Conservation (phyloP, 495 filamentous ascomycete genomes). For the Aspergillus affinis region DNA sequence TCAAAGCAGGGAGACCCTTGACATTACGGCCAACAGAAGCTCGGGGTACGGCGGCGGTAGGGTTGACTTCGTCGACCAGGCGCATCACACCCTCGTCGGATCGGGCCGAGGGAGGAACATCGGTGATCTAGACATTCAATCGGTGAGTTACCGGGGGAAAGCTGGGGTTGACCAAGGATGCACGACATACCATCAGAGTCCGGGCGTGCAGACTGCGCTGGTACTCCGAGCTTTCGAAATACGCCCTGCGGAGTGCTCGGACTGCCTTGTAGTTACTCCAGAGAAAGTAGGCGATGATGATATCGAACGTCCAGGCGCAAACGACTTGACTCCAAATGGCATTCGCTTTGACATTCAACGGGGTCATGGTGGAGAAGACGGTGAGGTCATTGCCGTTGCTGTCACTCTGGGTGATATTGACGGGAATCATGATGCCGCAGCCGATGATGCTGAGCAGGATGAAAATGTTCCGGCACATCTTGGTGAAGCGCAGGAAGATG, state of each 20-base stretch:
- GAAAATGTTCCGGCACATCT: slow-evolving; percentile 93
- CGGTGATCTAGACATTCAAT: slow-evolving; percentile 61
- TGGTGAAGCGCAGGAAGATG: slow-evolving; percentile 82
- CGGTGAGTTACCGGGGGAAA: slow-evolving; percentile 15
- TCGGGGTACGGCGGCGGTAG: slow-evolving; percentile 71
- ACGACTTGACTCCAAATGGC: slow-evolving; percentile 78
- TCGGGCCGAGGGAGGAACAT: slow-evolving; percentile 70
- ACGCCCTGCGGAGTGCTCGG: slow-evolving; percentile 65
- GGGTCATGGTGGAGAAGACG: slow-evolving; percentile 54
- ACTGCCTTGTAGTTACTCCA: slow-evolving; percentile 88
- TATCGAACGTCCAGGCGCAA: slow-evolving; percentile 75
- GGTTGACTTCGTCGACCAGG: slow-evolving; percentile 72
- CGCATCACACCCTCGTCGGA: slow-evolving; percentile 84
- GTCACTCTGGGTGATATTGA: slow-evolving; percentile 64
- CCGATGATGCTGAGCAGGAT: slow-evolving; percentile 69
- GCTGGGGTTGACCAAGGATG: background rate
- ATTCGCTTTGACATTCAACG: slow-evolving; percentile 43
- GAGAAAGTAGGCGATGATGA: slow-evolving; percentile 73
- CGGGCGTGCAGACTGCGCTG: slow-evolving; percentile 83
- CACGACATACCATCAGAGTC: slow-evolving; percentile 71
- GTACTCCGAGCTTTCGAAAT: slow-evolving; percentile 87
- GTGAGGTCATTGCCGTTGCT: slow-evolving; percentile 22
- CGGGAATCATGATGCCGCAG: slow-evolving; percentile 76
- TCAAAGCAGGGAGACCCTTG: slow-evolving; percentile 78
- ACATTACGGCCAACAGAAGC: slow-evolving; percentile 88